Conservation (phyloP, 495 filamentous ascomycete genomes). For the Penicillium fimorum region DNA sequence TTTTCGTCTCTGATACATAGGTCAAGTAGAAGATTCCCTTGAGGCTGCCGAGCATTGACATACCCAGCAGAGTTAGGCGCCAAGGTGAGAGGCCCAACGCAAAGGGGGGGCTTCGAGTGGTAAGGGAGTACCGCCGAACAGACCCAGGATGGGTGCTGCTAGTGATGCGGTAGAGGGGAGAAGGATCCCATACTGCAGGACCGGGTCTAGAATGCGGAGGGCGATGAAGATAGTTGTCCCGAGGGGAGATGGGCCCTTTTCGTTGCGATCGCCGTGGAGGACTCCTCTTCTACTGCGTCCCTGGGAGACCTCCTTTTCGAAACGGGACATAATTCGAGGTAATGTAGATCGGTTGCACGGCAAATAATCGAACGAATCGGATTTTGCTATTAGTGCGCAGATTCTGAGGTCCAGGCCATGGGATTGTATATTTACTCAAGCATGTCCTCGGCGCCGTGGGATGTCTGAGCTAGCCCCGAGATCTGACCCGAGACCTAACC, state of each 20-base stretch:
- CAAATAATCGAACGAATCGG: too few relatives aligned
- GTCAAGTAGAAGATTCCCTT: background rate
- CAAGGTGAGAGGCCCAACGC: background rate
- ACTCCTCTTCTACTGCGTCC: background rate
- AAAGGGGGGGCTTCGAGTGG: background rate
- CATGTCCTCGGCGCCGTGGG: background rate
- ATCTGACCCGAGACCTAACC: background rate
- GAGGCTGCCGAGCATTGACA: background rate
- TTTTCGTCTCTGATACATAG: background rate
- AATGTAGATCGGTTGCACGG: too few relatives aligned
- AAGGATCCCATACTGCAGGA: constrained; percentile 1
- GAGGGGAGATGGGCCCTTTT: constrained; percentile 2
- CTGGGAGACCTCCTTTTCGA: background rate
- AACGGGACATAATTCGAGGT: too few relatives aligned
- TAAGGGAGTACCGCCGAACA: background rate
- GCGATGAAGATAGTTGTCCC: background rate
- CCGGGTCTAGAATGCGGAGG: background rate
- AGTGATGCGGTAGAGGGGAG: background rate
- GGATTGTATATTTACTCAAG: background rate
- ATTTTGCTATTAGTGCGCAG: too few relatives aligned
- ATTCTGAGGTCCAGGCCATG: background rate
- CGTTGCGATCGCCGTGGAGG: background rate
- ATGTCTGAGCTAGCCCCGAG: background rate
- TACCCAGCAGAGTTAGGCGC: constrained; percentile 1
- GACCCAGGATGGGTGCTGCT: background rate